phyloP scores from a whole-genome alignment of 1,284 basidiomycete species.

The Rhodotorula sp. region DNA sequence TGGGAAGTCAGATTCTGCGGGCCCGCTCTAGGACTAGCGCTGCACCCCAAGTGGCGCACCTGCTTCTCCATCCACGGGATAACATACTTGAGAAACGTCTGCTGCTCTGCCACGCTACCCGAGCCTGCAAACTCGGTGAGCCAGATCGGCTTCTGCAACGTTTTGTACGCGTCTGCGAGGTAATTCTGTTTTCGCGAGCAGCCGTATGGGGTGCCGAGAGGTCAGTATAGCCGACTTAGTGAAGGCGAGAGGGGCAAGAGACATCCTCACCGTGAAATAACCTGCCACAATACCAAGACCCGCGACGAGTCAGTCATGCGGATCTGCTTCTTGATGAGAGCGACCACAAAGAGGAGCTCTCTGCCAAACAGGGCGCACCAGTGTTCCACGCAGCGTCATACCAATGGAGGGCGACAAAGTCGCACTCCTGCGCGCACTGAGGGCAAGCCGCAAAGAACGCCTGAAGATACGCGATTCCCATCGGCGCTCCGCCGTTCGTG shows the following conservation, averaged over 20 bases:
- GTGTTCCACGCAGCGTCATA: conserved; percentile 15
- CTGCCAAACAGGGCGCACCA: too few species aligned
- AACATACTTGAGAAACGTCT: conserved; percentile 22
- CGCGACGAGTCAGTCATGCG: too few species aligned
- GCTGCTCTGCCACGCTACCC: conserved; percentile 18
- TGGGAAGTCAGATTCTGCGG: not conserved
- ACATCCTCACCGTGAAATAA: not conserved
- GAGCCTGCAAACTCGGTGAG: conserved; percentile 28
- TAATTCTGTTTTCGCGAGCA: not conserved
- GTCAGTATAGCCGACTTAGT: not conserved
- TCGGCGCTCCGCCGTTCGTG: conserved; percentile 29
- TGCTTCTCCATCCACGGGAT: conserved; percentile 37
- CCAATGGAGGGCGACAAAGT: conserved; percentile 32
- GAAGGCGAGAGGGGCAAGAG: not conserved
- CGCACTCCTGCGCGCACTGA: conserved; percentile 14
- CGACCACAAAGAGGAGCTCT: too few species aligned
- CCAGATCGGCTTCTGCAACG: conserved; percentile 25
- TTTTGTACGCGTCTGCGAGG: conserved; percentile 15
- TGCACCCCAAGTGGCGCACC: not conserved
- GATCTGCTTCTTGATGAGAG: too few species aligned
- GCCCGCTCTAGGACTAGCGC: too few species aligned
- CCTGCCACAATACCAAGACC: too few species aligned
- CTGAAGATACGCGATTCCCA: conserved; percentile 27
- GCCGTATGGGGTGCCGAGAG: not conserved
- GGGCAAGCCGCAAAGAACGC: conserved; percentile 26